Percentiles rank a stretch among this genome's conserved stretches.
These are phyloP conservation scores for Diphasiastrum complanatum DNA, from an alignment of 83 land plant species.

Conservation along the genomic window DNA sequence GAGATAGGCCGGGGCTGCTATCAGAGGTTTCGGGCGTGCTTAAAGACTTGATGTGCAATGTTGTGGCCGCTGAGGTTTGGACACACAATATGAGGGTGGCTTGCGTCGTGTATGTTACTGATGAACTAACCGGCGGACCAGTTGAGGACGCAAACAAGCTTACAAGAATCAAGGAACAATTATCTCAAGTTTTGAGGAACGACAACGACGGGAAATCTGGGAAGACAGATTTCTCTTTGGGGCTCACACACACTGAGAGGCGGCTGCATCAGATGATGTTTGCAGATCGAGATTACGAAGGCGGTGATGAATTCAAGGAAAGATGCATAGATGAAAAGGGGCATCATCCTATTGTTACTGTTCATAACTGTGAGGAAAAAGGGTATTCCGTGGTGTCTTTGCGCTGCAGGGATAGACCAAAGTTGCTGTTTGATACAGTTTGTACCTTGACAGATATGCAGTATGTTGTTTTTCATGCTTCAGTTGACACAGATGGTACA, in stretches of 20 bases:
- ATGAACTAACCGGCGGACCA: slow-evolving; percentile 41
- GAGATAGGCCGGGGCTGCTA: slow-evolving; percentile 62
- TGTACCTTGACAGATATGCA: slow-evolving; percentile 82
- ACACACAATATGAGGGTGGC: slow-evolving; percentile 74
- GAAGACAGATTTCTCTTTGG: slow-evolving; percentile 45
- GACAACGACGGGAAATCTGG: slow-evolving; percentile 39
- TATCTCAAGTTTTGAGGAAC: slow-evolving; percentile 46
- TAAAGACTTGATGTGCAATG: slow-evolving; percentile 59
- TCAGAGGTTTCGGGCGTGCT: slow-evolving; percentile 73
- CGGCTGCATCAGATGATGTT: slow-evolving; percentile 77
- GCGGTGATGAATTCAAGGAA: slow-evolving; percentile 9
- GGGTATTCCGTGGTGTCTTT: slow-evolving; percentile 65
- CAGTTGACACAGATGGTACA: slow-evolving; percentile 52
- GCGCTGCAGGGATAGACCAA: slow-evolving; percentile 59
- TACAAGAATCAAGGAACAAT: slow-evolving; percentile 45
- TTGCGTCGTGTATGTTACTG: slow-evolving; percentile 53
- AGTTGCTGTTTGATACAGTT: slow-evolving; percentile 70
- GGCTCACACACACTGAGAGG: slow-evolving; percentile 53
- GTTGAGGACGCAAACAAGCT: slow-evolving; percentile 44
- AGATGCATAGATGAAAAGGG: background rate
- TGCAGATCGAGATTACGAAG: slow-evolving; percentile 63
- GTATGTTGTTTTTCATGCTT: slow-evolving; percentile 68
- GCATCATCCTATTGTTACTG: slow-evolving; percentile 39
- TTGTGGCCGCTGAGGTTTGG: slow-evolving; percentile 74
- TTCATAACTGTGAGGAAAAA: slow-evolving; percentile 50